These are phyloP conservation scores for Trichoderma citrinoviride DNA, from an alignment of 2,329 filamentous ascomycete genomes.

Conservation along the genomic window DNA sequence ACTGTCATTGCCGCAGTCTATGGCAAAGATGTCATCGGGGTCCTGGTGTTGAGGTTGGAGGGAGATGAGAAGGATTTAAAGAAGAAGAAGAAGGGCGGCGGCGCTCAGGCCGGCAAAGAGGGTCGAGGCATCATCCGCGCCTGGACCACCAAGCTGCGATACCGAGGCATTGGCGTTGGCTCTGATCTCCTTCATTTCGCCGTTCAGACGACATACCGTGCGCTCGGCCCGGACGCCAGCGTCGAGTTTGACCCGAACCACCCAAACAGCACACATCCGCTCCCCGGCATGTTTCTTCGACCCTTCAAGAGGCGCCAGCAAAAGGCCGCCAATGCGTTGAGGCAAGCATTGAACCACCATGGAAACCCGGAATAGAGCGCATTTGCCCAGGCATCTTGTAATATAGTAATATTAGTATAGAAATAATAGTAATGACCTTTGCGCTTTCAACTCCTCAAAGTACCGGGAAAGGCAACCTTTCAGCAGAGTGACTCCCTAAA, in stretches of 20 bases:
- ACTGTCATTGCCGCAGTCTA: constrained; percentile 61
- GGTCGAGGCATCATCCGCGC: constrained; percentile 68
- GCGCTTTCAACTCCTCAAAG: neutral
- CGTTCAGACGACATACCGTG: constrained; percentile 60
- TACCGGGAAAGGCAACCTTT: no score
- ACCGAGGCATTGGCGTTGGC: constrained; percentile 69
- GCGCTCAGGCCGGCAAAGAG: constrained; percentile 36
- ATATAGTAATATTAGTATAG: neutral
- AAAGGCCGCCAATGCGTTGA: constrained; percentile 49
- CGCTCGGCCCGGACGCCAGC: constrained; percentile 58
- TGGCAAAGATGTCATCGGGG: constrained; percentile 66
- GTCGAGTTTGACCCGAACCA: constrained; percentile 73
- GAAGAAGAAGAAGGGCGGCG: constrained; percentile 1
- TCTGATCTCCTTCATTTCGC: constrained; percentile 69
- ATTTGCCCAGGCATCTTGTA: neutral
- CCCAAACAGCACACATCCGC: constrained; percentile 63
- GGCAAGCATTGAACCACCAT: constrained; percentile 27
- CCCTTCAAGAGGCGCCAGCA: constrained; percentile 55
- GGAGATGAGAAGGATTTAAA: neutral
- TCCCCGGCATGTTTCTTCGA: constrained; percentile 59
- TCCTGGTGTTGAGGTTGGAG: constrained; percentile 64
- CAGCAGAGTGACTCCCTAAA: neutral
- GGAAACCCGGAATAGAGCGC: neutral
- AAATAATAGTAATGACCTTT: neutral
- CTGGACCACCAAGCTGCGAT: constrained; percentile 73